These are phyloP conservation scores for Yamadazyma dushanensis DNA, from an alignment of 1,139 yeast species.

Conservation along the genomic window DNA sequence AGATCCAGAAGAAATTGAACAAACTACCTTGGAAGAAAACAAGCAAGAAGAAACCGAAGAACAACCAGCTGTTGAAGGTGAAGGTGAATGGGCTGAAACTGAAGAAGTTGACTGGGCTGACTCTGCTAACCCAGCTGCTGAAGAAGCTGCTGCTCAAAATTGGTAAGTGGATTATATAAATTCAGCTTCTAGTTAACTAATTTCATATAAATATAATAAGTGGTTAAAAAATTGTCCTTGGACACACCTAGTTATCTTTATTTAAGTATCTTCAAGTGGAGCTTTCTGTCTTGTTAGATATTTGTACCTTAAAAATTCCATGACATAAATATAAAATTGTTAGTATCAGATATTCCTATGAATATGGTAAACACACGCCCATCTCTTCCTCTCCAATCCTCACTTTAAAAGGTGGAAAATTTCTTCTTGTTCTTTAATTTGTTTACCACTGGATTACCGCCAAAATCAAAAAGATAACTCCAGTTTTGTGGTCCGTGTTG, in stretches of 20 bases:
- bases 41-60: slow-evolving; percentile 53
- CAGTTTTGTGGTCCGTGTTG: slow-evolving; percentile 20
- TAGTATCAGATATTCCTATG: slow-evolving; percentile 1
- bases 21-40: slow-evolving; percentile 68
- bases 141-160: slow-evolving; percentile 72
- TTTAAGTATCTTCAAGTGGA: slow-evolving; percentile 7
- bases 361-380: slow-evolving; percentile 1
- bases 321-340: slow-evolving; percentile 17
- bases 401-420: slow-evolving; percentile 5
- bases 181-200: slow-evolving; percentile 8
- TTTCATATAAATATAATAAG: slow-evolving; percentile 11
- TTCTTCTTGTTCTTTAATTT: slow-evolving; percentile 32
- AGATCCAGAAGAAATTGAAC: slow-evolving; percentile 99
- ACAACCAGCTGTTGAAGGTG: slow-evolving; percentile 50
- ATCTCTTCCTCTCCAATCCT: neutral
- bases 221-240: slow-evolving; percentile 1
- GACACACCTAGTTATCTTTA: neutral
- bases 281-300: slow-evolving; percentile 18
- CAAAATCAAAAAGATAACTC: slow-evolving; percentile 30
- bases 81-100: slow-evolving; percentile 55
- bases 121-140: slow-evolving; percentile 69
- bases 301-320: slow-evolving; percentile 24
- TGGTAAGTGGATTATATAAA: slow-evolving; percentile 34
- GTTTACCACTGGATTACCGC: slow-evolving; percentile 45
- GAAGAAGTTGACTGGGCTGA: slow-evolving; percentile 67